Evolutionary conservation across 805 yeast species (phyloP), one percentile per base, ranked within the genome.

Genomic region (Kregervanrija pseudodelftensis): DNA sequence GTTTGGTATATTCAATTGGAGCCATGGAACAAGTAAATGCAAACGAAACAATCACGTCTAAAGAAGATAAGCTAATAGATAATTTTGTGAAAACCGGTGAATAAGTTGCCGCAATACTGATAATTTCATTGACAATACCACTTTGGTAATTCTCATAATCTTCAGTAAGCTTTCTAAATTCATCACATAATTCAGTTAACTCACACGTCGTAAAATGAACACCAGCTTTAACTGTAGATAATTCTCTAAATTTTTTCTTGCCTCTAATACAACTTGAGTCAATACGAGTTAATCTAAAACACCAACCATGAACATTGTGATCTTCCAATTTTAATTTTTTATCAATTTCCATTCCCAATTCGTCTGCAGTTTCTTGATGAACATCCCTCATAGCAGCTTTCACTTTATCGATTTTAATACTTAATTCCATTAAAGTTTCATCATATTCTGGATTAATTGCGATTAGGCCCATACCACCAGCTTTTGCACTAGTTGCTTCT

Each of bases 201-300:
- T 73, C 73, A 37, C 69, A 63, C 1, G 95, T 87, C 9, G 96
- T 88, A 70, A 93, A 93, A 61, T 74, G 88, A 4, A 91, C 91
- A 46, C 99, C 99, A 2, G 96, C 95, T 60, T 93, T 93, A 30
- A 88, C 95, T 0, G 97, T 91, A 42, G 89, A 85, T 37, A 91
- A 69, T 61, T 93, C 97, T 42, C 74, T 74, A 59, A 82, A 90
- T 35, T 76, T 73, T 14, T 43, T 39, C 34, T 50, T 50, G 11
- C 75, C 76, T 54, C 98, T 77, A 47, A 93, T 69, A 15, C 85
- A 82, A 10, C 83, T 72, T 2, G 96, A 90, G 57, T 93, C 98
- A 45, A 79, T 82, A 62, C 99, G 77, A 1, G 99, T 93, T 16
- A 93, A 76, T 54, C 98, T 73, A 73, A 91, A 78, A 62, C 96